Percentiles rank a stretch among this genome's conserved stretches.
These are phyloP conservation scores for Trichophyton benhamiae DNA, from an alignment of 2,329 filamentous ascomycete species.

Conservation along the genomic window DNA sequence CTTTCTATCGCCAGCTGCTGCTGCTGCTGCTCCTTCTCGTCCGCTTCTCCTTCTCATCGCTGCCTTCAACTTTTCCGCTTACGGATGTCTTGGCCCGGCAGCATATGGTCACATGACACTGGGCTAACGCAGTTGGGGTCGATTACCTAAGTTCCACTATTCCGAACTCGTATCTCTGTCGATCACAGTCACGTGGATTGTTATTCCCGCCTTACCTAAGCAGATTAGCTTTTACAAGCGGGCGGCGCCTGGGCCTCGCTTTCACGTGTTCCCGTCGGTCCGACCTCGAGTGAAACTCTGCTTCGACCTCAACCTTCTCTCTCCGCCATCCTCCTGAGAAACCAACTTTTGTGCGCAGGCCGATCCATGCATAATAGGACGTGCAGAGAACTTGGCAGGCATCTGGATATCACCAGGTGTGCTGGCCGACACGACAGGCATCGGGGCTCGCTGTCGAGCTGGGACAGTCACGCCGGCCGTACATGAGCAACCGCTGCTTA, in stretches of 20 bases:
- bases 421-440: neutral
- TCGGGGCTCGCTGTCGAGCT: neutral
- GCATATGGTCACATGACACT: no score
- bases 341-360: no score
- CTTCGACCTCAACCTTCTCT: neutral
- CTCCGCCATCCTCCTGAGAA: no score
- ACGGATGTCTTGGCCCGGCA: neutral
- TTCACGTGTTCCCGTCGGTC: neutral
- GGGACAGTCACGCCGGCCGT: neutral
- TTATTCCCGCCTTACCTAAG: no score
- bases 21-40: neutral
- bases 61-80: neutral
- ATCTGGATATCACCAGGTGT: neutral
- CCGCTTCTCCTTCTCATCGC: neutral
- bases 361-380: neutral
- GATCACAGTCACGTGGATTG: neutral
- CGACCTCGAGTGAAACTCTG: neutral
- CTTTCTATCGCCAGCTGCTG: neutral
- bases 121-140: neutral
- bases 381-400: neutral
- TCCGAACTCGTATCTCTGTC: neutral
- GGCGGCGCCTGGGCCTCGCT: neutral
- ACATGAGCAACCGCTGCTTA: neutral
- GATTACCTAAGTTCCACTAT: neutral
- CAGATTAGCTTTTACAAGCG: neutral